phyloP scores from a whole-genome alignment of 768 basidiomycete genomes.

The Boletus subcaerulescens region DNA sequence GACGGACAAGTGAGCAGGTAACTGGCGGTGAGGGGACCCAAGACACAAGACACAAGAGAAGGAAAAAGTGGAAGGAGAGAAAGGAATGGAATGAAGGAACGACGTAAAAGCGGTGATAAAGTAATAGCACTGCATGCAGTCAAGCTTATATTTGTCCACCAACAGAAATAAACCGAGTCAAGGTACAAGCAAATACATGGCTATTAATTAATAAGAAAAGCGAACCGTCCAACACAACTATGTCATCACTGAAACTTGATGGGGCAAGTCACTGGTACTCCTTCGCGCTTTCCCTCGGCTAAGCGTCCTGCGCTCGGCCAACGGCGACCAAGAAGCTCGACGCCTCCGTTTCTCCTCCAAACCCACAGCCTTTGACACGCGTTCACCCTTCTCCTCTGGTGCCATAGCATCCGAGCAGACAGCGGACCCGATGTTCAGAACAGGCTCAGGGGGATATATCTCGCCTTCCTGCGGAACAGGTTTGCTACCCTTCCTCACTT shows the following conservation, averaged over 20 bases:
- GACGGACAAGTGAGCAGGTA: not conserved
- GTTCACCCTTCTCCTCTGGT: not conserved
- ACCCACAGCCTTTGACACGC: not conserved
- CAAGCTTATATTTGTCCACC: too few relatives aligned
- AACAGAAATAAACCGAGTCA: too few relatives aligned
- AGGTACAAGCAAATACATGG: too few relatives aligned
- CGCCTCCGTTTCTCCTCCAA: conserved; percentile 12
- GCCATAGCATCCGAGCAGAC: conserved; percentile 17
- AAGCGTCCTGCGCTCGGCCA: conserved; percentile 22
- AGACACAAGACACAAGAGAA: too few relatives aligned
- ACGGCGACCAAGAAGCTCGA: conserved; percentile 27
- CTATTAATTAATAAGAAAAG: too few relatives aligned
- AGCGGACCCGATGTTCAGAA: conserved; percentile 25
- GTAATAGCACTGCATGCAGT: too few relatives aligned
- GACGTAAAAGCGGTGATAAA: too few relatives aligned
- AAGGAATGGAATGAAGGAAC: not conserved
- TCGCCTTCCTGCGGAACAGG: conserved; percentile 10
- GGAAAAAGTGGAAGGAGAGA: not conserved
- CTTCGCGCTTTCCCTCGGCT: conserved; percentile 10
- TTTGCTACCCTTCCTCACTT: conserved; percentile 40
- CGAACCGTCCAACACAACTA: conserved; percentile 32
- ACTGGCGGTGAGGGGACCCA: not conserved
- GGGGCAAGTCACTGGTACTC: conserved; percentile 23
- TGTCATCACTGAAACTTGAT: conserved; percentile 66
- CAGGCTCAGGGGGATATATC: conserved; percentile 1